These are phyloP conservation scores for Drechslerella coelobrocha DNA, from an alignment of 2,329 filamentous ascomycete genomes.

Conservation along the genomic window DNA sequence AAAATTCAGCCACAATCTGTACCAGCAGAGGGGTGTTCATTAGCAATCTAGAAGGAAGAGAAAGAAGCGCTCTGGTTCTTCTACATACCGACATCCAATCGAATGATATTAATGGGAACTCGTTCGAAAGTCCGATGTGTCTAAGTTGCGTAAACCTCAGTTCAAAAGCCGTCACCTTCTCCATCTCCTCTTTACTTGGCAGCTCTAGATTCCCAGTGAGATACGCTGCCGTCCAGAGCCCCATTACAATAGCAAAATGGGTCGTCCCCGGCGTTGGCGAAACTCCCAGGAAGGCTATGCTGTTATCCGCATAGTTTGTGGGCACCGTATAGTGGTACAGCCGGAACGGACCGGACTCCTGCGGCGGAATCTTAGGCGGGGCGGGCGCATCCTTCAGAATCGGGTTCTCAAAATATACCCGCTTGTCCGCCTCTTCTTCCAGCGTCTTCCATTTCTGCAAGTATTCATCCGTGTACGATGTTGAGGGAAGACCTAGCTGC, in stretches of 20 bases:
- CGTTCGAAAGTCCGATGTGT: conserved; percentile 40
- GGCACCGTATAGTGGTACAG: conserved; percentile 44
- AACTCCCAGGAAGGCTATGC: conserved; percentile 42
- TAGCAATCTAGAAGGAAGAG: not conserved
- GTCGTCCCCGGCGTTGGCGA: conserved; percentile 32
- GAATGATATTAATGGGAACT: conserved; percentile 43
- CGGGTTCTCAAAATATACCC: conserved; percentile 44
- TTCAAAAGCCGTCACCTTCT: conserved; percentile 33
- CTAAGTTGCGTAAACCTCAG: conserved; percentile 44
- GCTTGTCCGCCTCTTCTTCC: conserved; percentile 35
- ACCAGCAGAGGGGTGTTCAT: not conserved
- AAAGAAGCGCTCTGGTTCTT: not conserved
- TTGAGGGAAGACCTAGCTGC: conserved; percentile 34
- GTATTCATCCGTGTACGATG: conserved; percentile 38
- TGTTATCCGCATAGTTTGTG: conserved; percentile 40
- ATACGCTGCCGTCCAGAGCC: conserved; percentile 37
- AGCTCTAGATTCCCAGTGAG: conserved; percentile 33
- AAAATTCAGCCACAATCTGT: conserved; percentile 31
- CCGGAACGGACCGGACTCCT: conserved; percentile 42
- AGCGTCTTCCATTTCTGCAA: conserved; percentile 33
- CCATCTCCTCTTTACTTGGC: conserved; percentile 43
- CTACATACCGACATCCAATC: conserved; percentile 45
- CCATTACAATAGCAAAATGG: conserved; percentile 24
- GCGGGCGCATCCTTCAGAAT: conserved; percentile 36
- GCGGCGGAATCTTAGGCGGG: conserved; percentile 37